A percentile compares a stretch with the other conserved stretches of the same genome.
phyloP scores from a whole-genome alignment of 208 protist species.

The Strigomonas culicis region DNA sequence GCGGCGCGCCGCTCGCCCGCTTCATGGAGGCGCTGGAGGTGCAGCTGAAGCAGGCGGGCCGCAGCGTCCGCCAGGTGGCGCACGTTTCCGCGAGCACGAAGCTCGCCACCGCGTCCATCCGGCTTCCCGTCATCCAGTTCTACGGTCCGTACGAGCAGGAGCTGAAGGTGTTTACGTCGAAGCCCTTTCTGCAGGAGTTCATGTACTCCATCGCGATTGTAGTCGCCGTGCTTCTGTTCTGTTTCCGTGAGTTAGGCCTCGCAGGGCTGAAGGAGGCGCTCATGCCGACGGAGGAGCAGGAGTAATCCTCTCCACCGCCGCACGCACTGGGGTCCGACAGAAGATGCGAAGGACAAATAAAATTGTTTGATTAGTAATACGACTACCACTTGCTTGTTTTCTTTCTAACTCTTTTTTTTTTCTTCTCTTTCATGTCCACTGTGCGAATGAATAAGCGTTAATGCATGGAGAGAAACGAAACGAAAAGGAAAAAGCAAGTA shows the following conservation, averaged over 20 bases:
- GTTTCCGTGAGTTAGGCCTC: constrained; percentile 43
- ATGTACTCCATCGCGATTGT: constrained; percentile 15
- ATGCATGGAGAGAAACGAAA: too few species aligned
- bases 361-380: not conserved
- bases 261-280: constrained; percentile 23
- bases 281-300: not conserved
- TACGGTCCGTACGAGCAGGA: constrained; percentile 63
- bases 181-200: constrained; percentile 35
- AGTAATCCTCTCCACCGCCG: not conserved
- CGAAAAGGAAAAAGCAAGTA: not conserved
- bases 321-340: too few species aligned
- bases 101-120: constrained; percentile 23
- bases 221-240: constrained; percentile 36
- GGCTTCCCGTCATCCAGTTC: constrained; percentile 31
- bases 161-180: constrained; percentile 46
- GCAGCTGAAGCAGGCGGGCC: constrained; percentile 38
- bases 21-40: constrained; percentile 46
- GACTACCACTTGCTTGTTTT: not conserved
- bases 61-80: constrained; percentile 12
- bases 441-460: too few species aligned
- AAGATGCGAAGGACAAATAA: not conserved
- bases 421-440: not conserved
- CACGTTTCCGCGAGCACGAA: constrained; percentile 14
- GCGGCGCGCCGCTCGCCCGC: constrained; percentile 24
- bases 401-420: constrained; percentile 9